Percentiles rank a stretch among this genome's conserved stretches.
These are phyloP conservation scores for Leptomonas seymouri DNA, from an alignment of 208 protist species.

Conservation along the genomic window DNA sequence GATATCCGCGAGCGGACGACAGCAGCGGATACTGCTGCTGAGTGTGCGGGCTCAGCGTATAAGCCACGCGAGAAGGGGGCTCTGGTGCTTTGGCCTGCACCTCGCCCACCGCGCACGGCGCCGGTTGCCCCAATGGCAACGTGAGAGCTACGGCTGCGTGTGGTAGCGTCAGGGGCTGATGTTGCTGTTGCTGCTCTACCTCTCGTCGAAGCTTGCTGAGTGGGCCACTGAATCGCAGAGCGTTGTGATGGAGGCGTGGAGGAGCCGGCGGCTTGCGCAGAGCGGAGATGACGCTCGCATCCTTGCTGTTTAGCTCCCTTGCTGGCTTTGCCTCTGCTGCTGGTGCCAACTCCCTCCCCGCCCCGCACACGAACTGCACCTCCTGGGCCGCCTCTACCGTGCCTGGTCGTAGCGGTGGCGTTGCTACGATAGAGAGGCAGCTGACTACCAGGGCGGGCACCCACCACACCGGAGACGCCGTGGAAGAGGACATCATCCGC, in stretches of 20 bases:
- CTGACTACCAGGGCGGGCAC: constrained; percentile 1
- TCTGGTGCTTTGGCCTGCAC: background rate
- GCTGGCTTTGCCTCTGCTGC: too few relatives aligned
- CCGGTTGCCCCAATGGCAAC: background rate
- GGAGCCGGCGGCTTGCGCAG: too few relatives aligned
- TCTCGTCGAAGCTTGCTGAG: background rate
- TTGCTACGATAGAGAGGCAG: background rate
- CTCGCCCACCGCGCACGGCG: background rate
- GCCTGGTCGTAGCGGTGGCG: background rate
- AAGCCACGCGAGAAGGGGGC: background rate
- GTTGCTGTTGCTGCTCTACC: background rate
- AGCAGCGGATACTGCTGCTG: background rate
- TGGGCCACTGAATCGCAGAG: constrained; percentile 13
- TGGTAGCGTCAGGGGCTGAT: background rate
- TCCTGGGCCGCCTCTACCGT: background rate
- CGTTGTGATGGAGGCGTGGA: background rate
- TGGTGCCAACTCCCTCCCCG: too few relatives aligned
- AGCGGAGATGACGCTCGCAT: background rate
- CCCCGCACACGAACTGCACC: background rate
- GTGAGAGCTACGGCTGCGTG: background rate
- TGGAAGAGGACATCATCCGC: background rate
- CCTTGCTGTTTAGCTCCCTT: too few relatives aligned
- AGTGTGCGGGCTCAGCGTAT: background rate
- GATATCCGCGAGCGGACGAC: too few relatives aligned
- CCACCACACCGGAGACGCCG: background rate